A percentile compares a stretch with the other conserved stretches of the same genome.
These are phyloP conservation scores for Xenoacremonium recifei DNA, from an alignment of 2,329 filamentous ascomycete genomes.

Conservation along the genomic window DNA sequence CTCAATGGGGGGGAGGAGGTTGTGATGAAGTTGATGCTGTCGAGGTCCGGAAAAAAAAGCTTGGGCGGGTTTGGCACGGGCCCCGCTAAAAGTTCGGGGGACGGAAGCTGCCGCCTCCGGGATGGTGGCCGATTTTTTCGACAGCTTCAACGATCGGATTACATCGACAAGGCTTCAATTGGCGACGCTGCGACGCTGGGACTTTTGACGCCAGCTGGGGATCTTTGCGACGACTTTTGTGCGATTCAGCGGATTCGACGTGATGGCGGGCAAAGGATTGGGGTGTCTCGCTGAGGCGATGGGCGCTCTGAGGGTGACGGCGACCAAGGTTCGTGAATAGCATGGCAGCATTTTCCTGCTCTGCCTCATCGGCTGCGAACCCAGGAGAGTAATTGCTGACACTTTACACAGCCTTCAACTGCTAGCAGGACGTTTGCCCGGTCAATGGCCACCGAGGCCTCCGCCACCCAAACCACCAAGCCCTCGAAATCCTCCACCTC, in stretches of 20 bases:
- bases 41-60: constrained; percentile 27
- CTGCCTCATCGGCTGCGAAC: too few species aligned
- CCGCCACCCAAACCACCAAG: constrained; percentile 35
- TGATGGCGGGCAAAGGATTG: constrained; percentile 48
- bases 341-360: constrained; percentile 8
- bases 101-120: constrained; percentile 27
- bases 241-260: not conserved
- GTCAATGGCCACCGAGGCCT: constrained; percentile 55
- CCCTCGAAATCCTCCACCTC: constrained; percentile 27
- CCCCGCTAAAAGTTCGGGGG: constrained; percentile 29
- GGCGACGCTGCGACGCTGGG: too few species aligned
- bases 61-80: constrained; percentile 14
- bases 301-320: constrained; percentile 46
- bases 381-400: constrained; percentile 6
- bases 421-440: constrained; percentile 44
- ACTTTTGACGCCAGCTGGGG: too few species aligned
- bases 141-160: too few species aligned
- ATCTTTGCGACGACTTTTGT: constrained; percentile 4
- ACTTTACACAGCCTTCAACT: constrained; percentile 30
- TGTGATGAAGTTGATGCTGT: constrained; percentile 9
- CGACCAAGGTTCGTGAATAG: constrained; percentile 30
- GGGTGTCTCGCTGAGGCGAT: constrained; percentile 54
- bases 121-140: too few species aligned
- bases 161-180: too few species aligned
- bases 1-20: constrained; percentile 9